These are phyloP conservation scores for Spirogloea muscicola DNA, from an alignment of 139 green algal genomes.

Conservation along the genomic window DNA sequence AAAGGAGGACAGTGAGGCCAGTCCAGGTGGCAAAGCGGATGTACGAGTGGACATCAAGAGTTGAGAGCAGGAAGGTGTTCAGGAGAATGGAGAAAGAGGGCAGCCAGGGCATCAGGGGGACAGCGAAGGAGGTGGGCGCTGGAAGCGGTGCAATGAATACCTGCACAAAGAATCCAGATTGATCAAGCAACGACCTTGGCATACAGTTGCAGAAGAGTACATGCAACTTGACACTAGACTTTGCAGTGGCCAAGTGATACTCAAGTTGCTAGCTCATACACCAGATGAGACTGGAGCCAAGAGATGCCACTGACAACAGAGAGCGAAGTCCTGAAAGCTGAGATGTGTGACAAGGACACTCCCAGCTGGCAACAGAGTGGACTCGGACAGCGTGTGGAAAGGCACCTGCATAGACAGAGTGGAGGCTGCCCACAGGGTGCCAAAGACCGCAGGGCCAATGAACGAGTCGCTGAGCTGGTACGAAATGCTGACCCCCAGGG, in stretches of 20 bases:
- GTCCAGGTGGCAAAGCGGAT: constrained; percentile 71
- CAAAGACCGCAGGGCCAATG: constrained; percentile 19
- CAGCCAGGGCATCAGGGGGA: constrained; percentile 61
- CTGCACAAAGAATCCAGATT: no score
- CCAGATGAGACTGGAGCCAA: no score
- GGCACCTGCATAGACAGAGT: constrained; percentile 15
- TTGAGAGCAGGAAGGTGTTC: constrained; percentile 70
- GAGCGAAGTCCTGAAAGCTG: no score
- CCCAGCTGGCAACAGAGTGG: no score
- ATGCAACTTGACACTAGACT: no score
- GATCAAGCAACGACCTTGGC: no score
- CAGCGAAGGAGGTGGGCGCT: no score
- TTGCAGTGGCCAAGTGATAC: background rate
- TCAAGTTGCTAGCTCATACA: no score
- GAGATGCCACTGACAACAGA: no score
- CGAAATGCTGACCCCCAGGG: background rate
- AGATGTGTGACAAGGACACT: no score
- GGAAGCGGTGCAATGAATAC: no score
- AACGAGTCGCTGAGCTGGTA: constrained; percentile 23
- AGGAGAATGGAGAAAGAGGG: constrained; percentile 62
- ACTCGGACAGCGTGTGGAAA: constrained; percentile 42
- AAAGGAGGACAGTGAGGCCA: constrained; percentile 21
- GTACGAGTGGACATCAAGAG: constrained; percentile 70
- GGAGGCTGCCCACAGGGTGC: constrained; percentile 10
- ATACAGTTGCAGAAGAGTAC: no score